These are phyloP conservation scores for Brasenia schreberi DNA, from an alignment of 164 flowering plant genomes.

Conservation along the genomic window DNA sequence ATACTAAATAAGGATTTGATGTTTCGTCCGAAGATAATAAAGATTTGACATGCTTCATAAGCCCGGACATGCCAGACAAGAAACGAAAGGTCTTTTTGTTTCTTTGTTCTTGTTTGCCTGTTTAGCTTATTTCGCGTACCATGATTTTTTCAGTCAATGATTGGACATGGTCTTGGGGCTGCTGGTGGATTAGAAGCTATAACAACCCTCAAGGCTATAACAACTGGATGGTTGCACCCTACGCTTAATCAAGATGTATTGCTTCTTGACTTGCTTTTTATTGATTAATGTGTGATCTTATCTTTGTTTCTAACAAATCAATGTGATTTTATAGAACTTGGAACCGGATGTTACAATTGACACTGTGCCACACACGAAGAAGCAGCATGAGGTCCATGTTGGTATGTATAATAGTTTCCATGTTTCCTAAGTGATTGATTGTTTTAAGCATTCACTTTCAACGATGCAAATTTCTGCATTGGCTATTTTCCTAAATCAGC, in stretches of 20 bases:
- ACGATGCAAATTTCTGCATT: too few species aligned
- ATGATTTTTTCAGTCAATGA: constrained; percentile 36
- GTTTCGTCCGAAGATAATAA: too few species aligned
- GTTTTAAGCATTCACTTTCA: too few species aligned
- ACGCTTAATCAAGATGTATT: constrained; percentile 55
- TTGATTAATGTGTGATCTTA: neutral
- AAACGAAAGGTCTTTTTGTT: too few species aligned
- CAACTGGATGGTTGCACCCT: constrained; percentile 62
- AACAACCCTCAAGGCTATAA: constrained; percentile 55
- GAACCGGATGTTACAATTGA: constrained; percentile 57
- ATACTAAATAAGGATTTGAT: too few species aligned
- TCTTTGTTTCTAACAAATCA: neutral
- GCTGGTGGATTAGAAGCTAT: constrained; percentile 68
- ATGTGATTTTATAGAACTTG: constrained; percentile 25
- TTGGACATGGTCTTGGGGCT: constrained; percentile 65
- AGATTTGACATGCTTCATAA: too few species aligned
- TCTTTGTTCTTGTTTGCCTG: too few species aligned
- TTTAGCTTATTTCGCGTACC: too few species aligned
- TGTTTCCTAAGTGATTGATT: neutral
- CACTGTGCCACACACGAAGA: constrained; percentile 68
- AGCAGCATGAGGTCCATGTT: constrained; percentile 59
- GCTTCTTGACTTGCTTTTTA: neutral
- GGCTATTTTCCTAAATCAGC: too few species aligned
- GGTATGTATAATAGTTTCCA: constrained; percentile 28
- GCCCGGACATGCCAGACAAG: too few species aligned